Evolutionary conservation across 2,329 filamentous ascomycete genomes (phyloP), one percentile per base, ranked within the genome.

Genomic region (Trichoderma semiorbis): DNA sequence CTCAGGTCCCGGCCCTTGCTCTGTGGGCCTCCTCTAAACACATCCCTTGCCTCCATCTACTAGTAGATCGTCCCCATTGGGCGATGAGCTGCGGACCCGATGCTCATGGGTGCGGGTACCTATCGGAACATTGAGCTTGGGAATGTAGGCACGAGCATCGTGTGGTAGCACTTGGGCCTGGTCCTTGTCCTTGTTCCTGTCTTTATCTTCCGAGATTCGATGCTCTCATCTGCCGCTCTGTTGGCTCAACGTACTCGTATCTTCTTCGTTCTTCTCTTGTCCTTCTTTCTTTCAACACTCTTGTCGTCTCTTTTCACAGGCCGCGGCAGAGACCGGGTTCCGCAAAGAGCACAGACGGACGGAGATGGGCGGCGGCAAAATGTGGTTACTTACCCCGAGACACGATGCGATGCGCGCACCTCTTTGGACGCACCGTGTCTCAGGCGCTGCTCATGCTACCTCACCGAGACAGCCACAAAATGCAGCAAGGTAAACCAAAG

Each of bases 61-160:
- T 36, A 36, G 34, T 36, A 36, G 57, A 69, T 69, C 57, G 30
- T 34, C 55, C 39, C 36, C 43, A 36, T 28, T 62, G 43, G 67
- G 67, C 67, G 30, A 62, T 39, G 67, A 43, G 67, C 67, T 62
- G 67, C 67, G 67, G 28, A 62, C 39, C 57, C 67, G 67, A 50
- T 62, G 67, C 67, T 69, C 67, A n/a, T 28, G 28, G 30, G 57
- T 53, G 39, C 67, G 67, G 67, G 67, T 53, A 43, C 39, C 39
- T 39, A 36, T 69, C 57, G 57, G 67, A 69, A 47, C 28, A 24
- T 21, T 60, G 30, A 60, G 5, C 57, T 43, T 62, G 21, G 28
- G 16, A 14, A 39, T 43, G 50, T 47, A 30, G 26, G 26, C 16
- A 5, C 39, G 18, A 50, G 61, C 21, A 30, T 24, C 39, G 36